Percentiles rank a stretch among this genome's conserved stretches.
These are phyloP conservation scores for Tilletiopsis washingtonensis DNA, from an alignment of 1,284 basidiomycete species.

Conservation along the genomic window DNA sequence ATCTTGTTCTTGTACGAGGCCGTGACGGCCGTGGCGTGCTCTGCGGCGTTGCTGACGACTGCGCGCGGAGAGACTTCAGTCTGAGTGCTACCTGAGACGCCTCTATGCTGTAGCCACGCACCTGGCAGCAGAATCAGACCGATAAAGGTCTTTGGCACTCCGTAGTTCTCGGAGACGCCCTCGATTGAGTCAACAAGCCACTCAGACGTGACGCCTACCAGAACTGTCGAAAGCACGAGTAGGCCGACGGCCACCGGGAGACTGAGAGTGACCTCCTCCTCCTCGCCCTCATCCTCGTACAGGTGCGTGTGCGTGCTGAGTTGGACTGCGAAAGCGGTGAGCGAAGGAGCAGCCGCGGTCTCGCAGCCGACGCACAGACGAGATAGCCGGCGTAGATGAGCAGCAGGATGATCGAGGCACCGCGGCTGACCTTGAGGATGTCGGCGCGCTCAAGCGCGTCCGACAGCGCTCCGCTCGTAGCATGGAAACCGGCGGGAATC, in stretches of 20 bases:
- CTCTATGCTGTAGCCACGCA: no score
- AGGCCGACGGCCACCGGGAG: conserved; percentile 19
- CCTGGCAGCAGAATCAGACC: conserved; percentile 32
- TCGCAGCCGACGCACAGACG: no score
- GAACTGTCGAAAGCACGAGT: conserved; percentile 23
- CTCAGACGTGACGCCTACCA: conserved; percentile 38
- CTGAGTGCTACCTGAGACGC: no score
- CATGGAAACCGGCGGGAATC: conserved; percentile 38
- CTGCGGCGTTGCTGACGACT: conserved; percentile 33
- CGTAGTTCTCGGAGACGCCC: conserved; percentile 17
- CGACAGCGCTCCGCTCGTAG: conserved; percentile 22
- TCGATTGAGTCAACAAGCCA: conserved; percentile 37
- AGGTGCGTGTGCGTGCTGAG: conserved; percentile 7
- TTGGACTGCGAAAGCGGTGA: no score
- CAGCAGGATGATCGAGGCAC: conserved; percentile 27
- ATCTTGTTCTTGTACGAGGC: conserved; percentile 39
- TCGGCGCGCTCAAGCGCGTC: conserved; percentile 26
- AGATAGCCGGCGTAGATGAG: conserved; percentile 39
- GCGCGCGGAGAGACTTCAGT: no score
- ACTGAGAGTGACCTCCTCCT: conserved; percentile 33
- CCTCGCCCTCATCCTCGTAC: conserved; percentile 18
- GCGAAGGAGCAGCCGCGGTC: no score
- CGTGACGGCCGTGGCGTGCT: conserved; percentile 34
- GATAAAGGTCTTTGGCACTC: conserved; percentile 29
- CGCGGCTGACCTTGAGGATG: conserved; percentile 32